Percentiles rank a stretch among this genome's conserved stretches.
phyloP scores from a whole-genome alignment of 176 grass and related monocot species.

The Stipa capillata region DNA sequence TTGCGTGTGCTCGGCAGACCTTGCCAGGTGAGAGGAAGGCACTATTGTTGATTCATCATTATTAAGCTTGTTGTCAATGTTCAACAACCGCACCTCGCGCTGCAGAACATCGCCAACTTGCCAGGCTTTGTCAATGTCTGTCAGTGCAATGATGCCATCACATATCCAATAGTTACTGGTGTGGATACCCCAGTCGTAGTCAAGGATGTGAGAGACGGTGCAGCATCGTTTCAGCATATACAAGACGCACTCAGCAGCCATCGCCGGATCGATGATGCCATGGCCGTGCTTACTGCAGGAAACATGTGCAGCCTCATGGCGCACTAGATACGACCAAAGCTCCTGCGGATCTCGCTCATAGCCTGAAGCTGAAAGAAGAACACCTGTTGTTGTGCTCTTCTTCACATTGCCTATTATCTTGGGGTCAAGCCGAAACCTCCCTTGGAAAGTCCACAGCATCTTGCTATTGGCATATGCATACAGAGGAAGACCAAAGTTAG shows the following conservation, averaged over 20 bases:
- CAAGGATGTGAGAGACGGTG: background rate
- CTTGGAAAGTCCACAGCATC: background rate
- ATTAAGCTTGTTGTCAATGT: background rate
- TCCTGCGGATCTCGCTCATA: rapidly evolving
- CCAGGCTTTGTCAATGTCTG: background rate
- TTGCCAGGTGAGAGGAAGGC: background rate
- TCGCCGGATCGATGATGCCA: rapidly evolving
- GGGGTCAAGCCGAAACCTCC: background rate
- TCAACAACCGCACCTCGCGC: background rate
- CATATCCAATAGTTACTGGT: background rate
- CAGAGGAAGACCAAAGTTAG: background rate
- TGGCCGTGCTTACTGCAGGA: background rate
- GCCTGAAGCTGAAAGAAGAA: background rate
- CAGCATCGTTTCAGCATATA: background rate
- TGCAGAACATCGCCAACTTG: background rate
- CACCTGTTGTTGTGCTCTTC: background rate
- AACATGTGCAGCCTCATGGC: background rate
- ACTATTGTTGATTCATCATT: background rate
- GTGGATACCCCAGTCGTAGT: background rate
- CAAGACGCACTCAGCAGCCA: background rate
- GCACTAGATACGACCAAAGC: background rate
- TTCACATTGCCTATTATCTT: background rate
- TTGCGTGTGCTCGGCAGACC: background rate
- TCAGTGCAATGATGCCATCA: background rate
- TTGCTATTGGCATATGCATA: background rate